Percentiles rank a stretch among this genome's conserved stretches.
Conservation (phyloP, 208 protist species). For the Herpetomonas muscarum region DNA sequence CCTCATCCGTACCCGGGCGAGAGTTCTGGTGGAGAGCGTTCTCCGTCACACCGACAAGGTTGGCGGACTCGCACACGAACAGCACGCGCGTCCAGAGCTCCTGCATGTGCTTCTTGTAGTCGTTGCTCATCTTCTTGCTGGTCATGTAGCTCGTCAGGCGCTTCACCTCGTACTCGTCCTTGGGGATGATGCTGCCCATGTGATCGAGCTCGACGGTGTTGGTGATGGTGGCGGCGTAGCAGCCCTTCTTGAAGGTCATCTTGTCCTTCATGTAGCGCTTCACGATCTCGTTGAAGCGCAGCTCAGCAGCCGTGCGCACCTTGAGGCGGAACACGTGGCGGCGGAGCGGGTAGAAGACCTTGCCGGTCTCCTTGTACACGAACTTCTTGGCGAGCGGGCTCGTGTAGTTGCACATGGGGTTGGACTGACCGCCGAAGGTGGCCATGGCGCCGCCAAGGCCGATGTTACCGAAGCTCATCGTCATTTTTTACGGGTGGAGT, state of each 20-base stretch:
- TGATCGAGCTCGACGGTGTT: constrained; percentile 87
- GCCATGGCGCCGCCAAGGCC: constrained; percentile 78
- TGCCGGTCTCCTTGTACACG: constrained; percentile 82
- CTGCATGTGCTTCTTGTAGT: constrained; percentile 89
- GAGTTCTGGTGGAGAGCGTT: constrained; percentile 76
- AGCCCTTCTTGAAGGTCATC: constrained; percentile 78
- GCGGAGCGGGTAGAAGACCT: constrained; percentile 83
- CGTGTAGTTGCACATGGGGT: constrained; percentile 89
- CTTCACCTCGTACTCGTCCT: constrained; percentile 89
- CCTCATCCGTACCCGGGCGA: constrained; percentile 82
- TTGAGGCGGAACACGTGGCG: constrained; percentile 85
- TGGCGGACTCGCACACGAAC: constrained; percentile 82
- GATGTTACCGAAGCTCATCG: constrained; percentile 86
- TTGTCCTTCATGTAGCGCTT: constrained; percentile 89
- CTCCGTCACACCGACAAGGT: constrained; percentile 71
- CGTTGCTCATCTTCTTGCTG: constrained; percentile 88
- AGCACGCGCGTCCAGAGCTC: constrained; percentile 80
- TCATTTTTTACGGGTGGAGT: constrained; percentile 42
- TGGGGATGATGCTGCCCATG: constrained; percentile 89
- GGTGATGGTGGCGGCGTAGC: constrained; percentile 81
- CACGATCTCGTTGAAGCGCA: constrained; percentile 84
- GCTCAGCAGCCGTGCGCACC: constrained; percentile 80
- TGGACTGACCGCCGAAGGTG: constrained; percentile 85
- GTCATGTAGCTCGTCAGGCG: constrained; percentile 88
- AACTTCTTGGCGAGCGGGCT: constrained; percentile 86